Base-by-base conservation (phyloP, 305 asterid genomes). In the Rubia balearica region DNA sequence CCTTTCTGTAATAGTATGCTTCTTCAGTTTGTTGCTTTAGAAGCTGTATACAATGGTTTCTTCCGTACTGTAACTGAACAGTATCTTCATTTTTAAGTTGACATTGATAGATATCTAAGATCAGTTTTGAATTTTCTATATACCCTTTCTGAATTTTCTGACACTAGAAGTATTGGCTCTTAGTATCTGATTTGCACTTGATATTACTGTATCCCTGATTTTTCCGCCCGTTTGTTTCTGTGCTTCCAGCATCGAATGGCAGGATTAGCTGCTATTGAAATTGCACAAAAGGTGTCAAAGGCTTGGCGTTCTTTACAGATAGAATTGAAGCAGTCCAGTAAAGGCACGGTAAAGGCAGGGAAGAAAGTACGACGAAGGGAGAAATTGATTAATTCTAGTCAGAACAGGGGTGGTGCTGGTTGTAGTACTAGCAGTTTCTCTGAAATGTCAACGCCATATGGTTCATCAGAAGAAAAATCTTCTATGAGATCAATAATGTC, bases 351-450 rank as follows among this genome's bases (percentile, higher is more conserved):
- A 77, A 94, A 88, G 77, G 80, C 83, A 68, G 95, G 91, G 72
- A 88, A 87, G 87, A 91, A 82, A 80, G 76, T 83, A 67, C 81
- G 95, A 78, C 84, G 98, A 78, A 88, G 76, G 82, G 96, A 89
- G 61, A 88, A 81, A 75, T 80, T 84, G 73, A 86, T 79, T 76
- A 80, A 76, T 82, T 80, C 85, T 73, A 88, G 97, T 85, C 86
- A 85, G 75, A 91, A 94, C 83, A 88, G 99, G 83, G 98, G 99
- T 72, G 99, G 99, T 68, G 97, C 98, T 51, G 99, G 99, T 75
- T 94, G 99, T 83, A 94, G 94, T 81, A 91, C 97, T 59, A 91
- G 94, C 87, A 84, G 92, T 76, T 79, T 82, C 43, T 78, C 84
- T 61, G 99, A 94, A 74, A 65, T 85, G 81, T 78, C 96, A 36